Conservation (phyloP, 768 basidiomycete genomes). For the Coprinopsis cinerea region DNA sequence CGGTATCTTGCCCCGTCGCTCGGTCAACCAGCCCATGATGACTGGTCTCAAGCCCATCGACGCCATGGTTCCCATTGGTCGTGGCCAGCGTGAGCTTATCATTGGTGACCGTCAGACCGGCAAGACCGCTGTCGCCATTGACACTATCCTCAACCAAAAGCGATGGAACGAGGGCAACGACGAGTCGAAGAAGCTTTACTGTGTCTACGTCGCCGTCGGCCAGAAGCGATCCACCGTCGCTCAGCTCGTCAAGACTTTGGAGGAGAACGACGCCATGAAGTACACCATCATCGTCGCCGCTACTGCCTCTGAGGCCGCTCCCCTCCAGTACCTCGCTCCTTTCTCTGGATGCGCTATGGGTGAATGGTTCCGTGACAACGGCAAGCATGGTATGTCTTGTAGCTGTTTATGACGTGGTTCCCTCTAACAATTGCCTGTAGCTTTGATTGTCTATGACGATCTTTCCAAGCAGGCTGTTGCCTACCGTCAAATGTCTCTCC, state of each 20-base stretch:
- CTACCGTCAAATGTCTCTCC: conserved; percentile 99
- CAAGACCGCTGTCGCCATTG: conserved; percentile 98
- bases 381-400: conserved; percentile 79
- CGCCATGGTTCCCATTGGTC: conserved; percentile 99
- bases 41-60: conserved; percentile 99
- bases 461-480: conserved; percentile 99
- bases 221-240: conserved; percentile 99
- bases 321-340: conserved; percentile 98
- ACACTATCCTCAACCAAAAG: conserved; percentile 99
- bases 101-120: conserved; percentile 99
- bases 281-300: conserved; percentile 99
- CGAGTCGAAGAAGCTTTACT: conserved; percentile 97
- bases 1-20: conserved; percentile 97
- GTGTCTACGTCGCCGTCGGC: conserved; percentile 98
- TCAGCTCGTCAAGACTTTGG: conserved; percentile 98
- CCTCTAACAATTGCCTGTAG: conserved; percentile 27
- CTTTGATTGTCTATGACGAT: conserved; percentile 99
- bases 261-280: conserved; percentile 99
- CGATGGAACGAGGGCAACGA: conserved; percentile 98
- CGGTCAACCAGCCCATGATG: conserved; percentile 99
- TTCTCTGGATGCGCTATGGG: conserved; percentile 99
- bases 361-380: conserved; percentile 99
- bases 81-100: conserved; percentile 99
- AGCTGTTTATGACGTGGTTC: conserved; percentile 7
- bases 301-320: conserved; percentile 98